Conservation (phyloP, 768 basidiomycete species). For the Lactifluus piperatus region DNA sequence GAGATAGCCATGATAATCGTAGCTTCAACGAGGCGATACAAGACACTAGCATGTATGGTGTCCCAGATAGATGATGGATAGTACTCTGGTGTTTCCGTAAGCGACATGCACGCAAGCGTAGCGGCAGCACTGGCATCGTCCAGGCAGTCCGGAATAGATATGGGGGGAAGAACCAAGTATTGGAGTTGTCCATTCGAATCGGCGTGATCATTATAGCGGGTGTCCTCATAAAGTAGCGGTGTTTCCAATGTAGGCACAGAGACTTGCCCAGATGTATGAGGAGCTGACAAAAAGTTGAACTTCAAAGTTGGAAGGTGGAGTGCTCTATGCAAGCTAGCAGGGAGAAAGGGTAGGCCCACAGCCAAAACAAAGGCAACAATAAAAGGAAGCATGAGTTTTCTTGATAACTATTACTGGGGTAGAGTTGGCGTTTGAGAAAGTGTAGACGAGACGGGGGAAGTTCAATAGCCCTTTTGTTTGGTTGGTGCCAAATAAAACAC, state of each 20-base stretch:
- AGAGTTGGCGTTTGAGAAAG: background rate
- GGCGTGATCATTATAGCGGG: background rate
- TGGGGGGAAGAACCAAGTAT: background rate
- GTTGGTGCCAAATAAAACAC: conserved; percentile 3
- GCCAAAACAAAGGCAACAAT: conserved; percentile 10
- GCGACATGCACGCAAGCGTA: background rate
- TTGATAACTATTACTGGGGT: background rate
- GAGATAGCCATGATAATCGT: conserved; percentile 7
- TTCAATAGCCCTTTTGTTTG: background rate
- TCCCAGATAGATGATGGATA: conserved; percentile 3
- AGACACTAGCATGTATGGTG: background rate
- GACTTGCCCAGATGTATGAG: background rate
- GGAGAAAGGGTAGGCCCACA: conserved; percentile 12
- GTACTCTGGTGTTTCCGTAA: background rate
- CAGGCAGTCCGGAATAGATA: background rate
- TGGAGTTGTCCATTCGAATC: background rate
- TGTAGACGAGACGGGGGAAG: background rate
- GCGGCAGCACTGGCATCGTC: background rate
- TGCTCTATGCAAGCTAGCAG: conserved; percentile 7
- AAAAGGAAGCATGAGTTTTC: conserved; percentile 10
- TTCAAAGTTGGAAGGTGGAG: conserved; percentile 5
- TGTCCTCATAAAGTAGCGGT: background rate
- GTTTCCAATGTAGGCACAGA: background rate
- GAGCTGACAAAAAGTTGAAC: conserved; percentile 5
- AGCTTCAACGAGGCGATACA: conserved; percentile 11